These are phyloP conservation scores for Melastoma candidum DNA, from an alignment of 441 rosid genomes.

Conservation along the genomic window DNA sequence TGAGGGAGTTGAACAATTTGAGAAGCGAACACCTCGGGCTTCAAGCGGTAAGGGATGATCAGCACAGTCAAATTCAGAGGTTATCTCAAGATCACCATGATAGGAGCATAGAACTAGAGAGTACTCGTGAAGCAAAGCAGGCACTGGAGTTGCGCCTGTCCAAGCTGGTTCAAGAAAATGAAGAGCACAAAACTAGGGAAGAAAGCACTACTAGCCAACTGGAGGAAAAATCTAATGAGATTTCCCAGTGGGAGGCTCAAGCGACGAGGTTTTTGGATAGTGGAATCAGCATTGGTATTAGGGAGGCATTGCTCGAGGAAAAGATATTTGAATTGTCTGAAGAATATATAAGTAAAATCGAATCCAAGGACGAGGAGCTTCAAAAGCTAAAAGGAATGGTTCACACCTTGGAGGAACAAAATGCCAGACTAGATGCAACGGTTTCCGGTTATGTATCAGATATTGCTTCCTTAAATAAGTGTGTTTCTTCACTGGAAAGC, in stretches of 20 bases:
- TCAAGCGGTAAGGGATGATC: slow-evolving; percentile 37
- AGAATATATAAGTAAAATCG: slow-evolving; percentile 35
- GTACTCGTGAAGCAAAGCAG: slow-evolving; percentile 30
- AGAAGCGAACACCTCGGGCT: slow-evolving; percentile 44
- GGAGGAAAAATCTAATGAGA: slow-evolving; percentile 30
- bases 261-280: slow-evolving; percentile 40
- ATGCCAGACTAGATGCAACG: slow-evolving; percentile 44
- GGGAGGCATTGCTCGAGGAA: slow-evolving; percentile 48
- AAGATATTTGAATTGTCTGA: slow-evolving; percentile 44
- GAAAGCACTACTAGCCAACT: slow-evolving; percentile 44
- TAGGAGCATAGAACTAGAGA: slow-evolving; percentile 33
- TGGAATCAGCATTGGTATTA: slow-evolving; percentile 43
- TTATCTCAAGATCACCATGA: slow-evolving; percentile 41
- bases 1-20: slow-evolving; percentile 38
- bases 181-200: slow-evolving; percentile 41
- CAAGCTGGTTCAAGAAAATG: slow-evolving; percentile 32
- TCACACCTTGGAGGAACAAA: slow-evolving; percentile 42
- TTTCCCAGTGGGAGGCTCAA: slow-evolving; percentile 48
- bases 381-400: slow-evolving; percentile 18
- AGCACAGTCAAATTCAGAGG: slow-evolving; percentile 38
- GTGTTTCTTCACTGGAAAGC: slow-evolving; percentile 56
- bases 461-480: slow-evolving; percentile 43
- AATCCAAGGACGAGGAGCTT: slow-evolving; percentile 34
- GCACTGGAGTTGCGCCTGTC: slow-evolving; percentile 34
- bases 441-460: slow-evolving; percentile 44